Evolutionary conservation across 139 green algal genomes (phyloP).

Genomic region (Picochlorum sp.): DNA sequence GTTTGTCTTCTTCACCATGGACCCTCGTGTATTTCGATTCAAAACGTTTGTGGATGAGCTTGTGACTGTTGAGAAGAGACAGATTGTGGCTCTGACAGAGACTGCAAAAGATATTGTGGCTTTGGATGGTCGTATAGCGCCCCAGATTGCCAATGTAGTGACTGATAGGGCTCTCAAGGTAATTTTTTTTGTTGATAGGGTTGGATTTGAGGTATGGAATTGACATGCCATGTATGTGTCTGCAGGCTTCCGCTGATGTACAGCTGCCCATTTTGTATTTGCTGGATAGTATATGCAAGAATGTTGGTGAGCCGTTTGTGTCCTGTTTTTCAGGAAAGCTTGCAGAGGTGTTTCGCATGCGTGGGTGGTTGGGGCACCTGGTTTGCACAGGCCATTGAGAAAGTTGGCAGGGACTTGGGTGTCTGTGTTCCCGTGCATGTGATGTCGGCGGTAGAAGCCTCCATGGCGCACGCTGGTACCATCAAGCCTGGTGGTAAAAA

Average conservation of each 20-base stretch:
- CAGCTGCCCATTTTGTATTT: slow-evolving; percentile 73
- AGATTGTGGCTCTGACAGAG: slow-evolving; percentile 27
- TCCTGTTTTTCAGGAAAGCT: slow-evolving; percentile 29
- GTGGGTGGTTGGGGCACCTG: slow-evolving; percentile 31
- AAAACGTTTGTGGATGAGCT: slow-evolving; percentile 20
- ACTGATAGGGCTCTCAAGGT: slow-evolving; percentile 22
- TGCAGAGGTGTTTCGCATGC: slow-evolving; percentile 27
- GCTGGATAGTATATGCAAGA: slow-evolving; percentile 71
- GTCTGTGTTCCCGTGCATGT: slow-evolving; percentile 33
- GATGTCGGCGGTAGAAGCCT: slow-evolving; percentile 26
- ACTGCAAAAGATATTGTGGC: slow-evolving; percentile 20
- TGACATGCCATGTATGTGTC: background rate
- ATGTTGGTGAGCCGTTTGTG: slow-evolving; percentile 51
- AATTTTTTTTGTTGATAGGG: background rate
- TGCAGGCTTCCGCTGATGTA: slow-evolving; percentile 10
- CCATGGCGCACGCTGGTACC: background rate
- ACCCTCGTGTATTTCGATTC: slow-evolving; percentile 9
- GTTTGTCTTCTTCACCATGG: background rate
- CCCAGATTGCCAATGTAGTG: slow-evolving; percentile 17
- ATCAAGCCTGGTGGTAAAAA: background rate
- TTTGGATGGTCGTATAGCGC: slow-evolving; percentile 8
- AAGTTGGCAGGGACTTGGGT: slow-evolving; percentile 53
- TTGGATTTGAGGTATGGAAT: background rate
- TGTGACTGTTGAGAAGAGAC: slow-evolving; percentile 19
- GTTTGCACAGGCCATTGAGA: slow-evolving; percentile 26